These are phyloP conservation scores for Helicostylum pulchrum DNA, from an alignment of 192 early-diverging fungal genomes.

Conservation along the genomic window DNA sequence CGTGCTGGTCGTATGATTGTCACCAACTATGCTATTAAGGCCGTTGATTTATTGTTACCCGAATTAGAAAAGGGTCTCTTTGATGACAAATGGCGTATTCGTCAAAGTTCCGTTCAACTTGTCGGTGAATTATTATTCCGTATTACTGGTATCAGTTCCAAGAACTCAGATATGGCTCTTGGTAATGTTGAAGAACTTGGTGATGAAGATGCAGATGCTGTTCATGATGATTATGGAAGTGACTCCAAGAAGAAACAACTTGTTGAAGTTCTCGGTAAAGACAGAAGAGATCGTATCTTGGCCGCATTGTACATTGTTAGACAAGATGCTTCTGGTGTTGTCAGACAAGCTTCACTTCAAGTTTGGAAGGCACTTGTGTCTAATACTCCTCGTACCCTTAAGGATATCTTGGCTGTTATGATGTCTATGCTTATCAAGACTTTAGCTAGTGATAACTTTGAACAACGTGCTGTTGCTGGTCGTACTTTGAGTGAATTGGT, in stretches of 20 bases:
- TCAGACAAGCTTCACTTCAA: slow-evolving; percentile 81
- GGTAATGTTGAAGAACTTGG: slow-evolving; percentile 44
- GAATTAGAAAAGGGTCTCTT: slow-evolving; percentile 88
- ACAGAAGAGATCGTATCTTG: slow-evolving; percentile 81
- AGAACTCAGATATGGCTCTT: slow-evolving; percentile 48
- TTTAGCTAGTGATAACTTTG: slow-evolving; percentile 70
- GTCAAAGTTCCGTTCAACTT: slow-evolving; percentile 89
- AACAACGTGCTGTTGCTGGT: slow-evolving; percentile 83
- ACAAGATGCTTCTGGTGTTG: slow-evolving; percentile 73
- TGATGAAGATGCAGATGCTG: slow-evolving; percentile 64
- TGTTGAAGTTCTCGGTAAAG: slow-evolving; percentile 76
- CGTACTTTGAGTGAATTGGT: slow-evolving; percentile 93
- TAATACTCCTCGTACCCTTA: slow-evolving; percentile 96
- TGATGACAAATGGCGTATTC: slow-evolving; percentile 94
- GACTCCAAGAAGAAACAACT: slow-evolving; percentile 71
- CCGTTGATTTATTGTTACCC: slow-evolving; percentile 87
- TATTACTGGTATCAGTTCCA: slow-evolving; percentile 80
- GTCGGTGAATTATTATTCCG: slow-evolving; percentile 93
- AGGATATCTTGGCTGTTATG: slow-evolving; percentile 88
- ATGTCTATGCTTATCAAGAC: slow-evolving; percentile 88
- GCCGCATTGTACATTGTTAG: slow-evolving; percentile 92
- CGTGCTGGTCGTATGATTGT: slow-evolving; percentile 93
- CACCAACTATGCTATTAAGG: slow-evolving; percentile 80
- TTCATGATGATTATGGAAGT: slow-evolving; percentile 53
- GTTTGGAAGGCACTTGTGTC: slow-evolving; percentile 96